Evolutionary conservation across 2,329 filamentous ascomycete genomes (phyloP).

Genomic region (Hysterium pulicare): DNA sequence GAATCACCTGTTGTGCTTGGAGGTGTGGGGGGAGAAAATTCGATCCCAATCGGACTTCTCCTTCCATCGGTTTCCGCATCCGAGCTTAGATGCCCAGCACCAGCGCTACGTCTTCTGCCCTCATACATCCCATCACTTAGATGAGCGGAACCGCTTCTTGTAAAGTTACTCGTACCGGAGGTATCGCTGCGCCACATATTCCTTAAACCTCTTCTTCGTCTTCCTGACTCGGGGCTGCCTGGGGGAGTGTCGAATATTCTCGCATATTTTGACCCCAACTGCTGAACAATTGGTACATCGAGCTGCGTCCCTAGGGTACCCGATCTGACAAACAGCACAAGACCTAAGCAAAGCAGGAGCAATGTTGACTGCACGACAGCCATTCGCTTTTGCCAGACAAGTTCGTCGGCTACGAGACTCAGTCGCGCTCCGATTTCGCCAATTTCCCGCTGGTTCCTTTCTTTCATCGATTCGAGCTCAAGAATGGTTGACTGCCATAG

Average conservation of each 20-base stretch:
- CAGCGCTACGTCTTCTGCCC: no score
- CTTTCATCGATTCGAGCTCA: conserved; percentile 82
- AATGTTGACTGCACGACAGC: conserved; percentile 87
- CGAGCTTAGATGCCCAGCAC: conserved; percentile 13
- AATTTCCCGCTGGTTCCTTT: conserved; percentile 79
- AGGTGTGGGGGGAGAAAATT: conserved; percentile 32
- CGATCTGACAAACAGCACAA: conserved; percentile 70
- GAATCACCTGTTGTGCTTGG: conserved; percentile 4
- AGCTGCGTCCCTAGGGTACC: conserved; percentile 34
- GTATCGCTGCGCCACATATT: conserved; percentile 35
- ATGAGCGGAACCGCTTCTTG: conserved; percentile 27
- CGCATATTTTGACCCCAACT: conserved; percentile 23
- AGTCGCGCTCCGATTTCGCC: conserved; percentile 76
- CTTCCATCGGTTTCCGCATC: conserved; percentile 32
- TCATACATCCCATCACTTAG: conserved; percentile 17
- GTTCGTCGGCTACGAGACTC: conserved; percentile 88
- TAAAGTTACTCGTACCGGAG: conserved; percentile 26
- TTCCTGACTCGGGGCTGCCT: conserved; percentile 31
- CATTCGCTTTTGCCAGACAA: conserved; percentile 81
- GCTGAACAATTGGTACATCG: conserved; percentile 46
- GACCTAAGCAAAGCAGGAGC: conserved; percentile 77
- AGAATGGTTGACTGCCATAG: conserved; percentile 95
- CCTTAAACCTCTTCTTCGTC: conserved; percentile 27
- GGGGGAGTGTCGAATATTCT: conserved; percentile 37
- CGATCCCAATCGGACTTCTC: conserved; percentile 28